Percentiles rank a stretch among this genome's conserved stretches.
Conservation (phyloP, 441 rosid species). For the Brassica hybrid region DNA sequence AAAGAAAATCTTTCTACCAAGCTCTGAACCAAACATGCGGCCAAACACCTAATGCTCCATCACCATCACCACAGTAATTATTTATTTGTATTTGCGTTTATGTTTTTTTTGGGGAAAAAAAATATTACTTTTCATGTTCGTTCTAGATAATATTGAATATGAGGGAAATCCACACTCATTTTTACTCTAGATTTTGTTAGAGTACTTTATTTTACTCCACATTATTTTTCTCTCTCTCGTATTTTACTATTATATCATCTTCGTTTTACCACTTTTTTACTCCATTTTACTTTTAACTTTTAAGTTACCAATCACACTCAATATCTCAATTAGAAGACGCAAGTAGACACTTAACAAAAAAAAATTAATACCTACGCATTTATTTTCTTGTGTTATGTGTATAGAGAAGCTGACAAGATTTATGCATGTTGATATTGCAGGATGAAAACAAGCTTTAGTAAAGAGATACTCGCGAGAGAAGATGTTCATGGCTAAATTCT, state of each 20-base stretch:
- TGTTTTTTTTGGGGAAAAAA: not conserved
- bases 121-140: no score
- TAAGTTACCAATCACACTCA: not conserved
- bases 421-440: conserved; percentile 3
- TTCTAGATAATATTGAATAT: no score
- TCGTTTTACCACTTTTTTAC: no score
- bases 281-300: no score
- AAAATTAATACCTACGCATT: not conserved
- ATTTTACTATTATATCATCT: no score
- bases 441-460: not conserved
- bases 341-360: not conserved
- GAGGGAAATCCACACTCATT: no score
- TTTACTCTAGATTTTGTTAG: no score
- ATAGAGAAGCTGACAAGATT: not conserved
- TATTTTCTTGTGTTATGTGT: not conserved
- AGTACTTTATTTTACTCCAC: no score
- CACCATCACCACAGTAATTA: not conserved
- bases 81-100: not conserved
- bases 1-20: not conserved
- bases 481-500: not conserved
- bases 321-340: not conserved
- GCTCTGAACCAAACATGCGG: not conserved
- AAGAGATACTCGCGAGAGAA: not conserved
- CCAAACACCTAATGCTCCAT: conserved; percentile 1
- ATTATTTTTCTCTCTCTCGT: no score